Evolutionary conservation across 2,329 filamentous ascomycete species (phyloP).

Genomic region (Aspergillus arachidicola): DNA sequence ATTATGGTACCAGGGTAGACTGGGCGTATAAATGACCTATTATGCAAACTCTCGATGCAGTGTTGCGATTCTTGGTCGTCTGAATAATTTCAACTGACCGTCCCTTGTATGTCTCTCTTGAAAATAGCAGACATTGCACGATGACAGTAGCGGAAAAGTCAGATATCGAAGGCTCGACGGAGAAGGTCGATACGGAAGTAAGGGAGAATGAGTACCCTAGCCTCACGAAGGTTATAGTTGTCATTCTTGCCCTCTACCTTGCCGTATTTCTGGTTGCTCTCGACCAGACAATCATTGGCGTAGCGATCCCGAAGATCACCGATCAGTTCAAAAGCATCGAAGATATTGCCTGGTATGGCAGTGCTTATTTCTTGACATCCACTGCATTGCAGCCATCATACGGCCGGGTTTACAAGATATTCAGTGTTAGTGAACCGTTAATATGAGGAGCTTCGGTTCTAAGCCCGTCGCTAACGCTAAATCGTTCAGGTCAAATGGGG

Average conservation of each 20-base stretch:
- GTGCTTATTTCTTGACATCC: constrained; percentile 41
- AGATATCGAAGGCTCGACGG: neutral
- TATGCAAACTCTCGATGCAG: neutral
- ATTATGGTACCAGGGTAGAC: neutral
- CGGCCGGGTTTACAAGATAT: constrained; percentile 60
- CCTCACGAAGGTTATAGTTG: constrained; percentile 16
- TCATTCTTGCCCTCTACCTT: constrained; percentile 26
- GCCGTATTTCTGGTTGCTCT: constrained; percentile 30
- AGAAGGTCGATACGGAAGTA: neutral
- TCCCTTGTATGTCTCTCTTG: neutral
- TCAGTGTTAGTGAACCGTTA: neutral
- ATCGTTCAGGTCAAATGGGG: constrained; percentile 35
- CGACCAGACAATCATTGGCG: constrained; percentile 37
- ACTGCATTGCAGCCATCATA: constrained; percentile 11
- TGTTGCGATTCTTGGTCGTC: neutral
- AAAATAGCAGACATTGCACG: neutral
- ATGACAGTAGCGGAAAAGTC: neutral
- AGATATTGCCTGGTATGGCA: constrained; percentile 67
- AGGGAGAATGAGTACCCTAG: constrained; percentile 20
- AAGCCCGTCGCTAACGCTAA: neutral
- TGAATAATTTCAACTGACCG: neutral
- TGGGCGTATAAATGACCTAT: neutral
- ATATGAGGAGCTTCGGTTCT: neutral
- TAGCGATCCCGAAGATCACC: constrained; percentile 28
- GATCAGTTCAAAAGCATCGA: constrained; percentile 34